These are phyloP conservation scores for Neonectria neomacrospora DNA, from an alignment of 2,329 filamentous ascomycete species.

Conservation along the genomic window DNA sequence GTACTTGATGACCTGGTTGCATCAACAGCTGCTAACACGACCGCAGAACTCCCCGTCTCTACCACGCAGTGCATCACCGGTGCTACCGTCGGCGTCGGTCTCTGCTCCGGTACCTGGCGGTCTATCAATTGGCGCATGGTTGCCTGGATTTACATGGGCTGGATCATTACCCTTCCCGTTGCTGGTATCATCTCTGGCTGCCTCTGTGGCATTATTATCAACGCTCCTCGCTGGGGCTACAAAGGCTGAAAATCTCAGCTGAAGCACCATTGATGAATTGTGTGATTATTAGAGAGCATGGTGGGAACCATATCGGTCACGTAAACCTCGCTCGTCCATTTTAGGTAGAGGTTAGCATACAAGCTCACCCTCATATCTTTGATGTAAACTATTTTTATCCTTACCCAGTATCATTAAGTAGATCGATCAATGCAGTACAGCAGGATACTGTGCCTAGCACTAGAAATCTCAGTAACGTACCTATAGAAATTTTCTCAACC, in stretches of 20 bases:
- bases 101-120: conserved; percentile 68
- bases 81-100: conserved; percentile 70
- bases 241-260: conserved; percentile 9
- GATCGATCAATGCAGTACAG: too few relatives aligned
- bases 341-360: too few relatives aligned
- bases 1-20: conserved; percentile 19
- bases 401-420: too few relatives aligned
- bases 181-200: conserved; percentile 68
- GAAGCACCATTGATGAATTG: too few relatives aligned
- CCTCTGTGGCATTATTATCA: conserved; percentile 71
- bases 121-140: conserved; percentile 74
- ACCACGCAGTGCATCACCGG: conserved; percentile 74
- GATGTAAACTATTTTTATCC: too few relatives aligned
- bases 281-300: too few relatives aligned
- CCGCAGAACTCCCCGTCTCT: conserved; percentile 66
- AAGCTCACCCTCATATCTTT: too few relatives aligned
- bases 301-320: too few relatives aligned
- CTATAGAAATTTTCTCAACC: too few relatives aligned
- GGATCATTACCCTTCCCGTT: conserved; percentile 69
- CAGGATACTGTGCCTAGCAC: too few relatives aligned
- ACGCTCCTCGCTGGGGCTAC: conserved; percentile 64
- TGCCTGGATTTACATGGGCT: conserved; percentile 68
- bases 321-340: too few relatives aligned
- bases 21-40: conserved; percentile 3
- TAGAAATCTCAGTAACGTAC: too few relatives aligned